These are phyloP conservation scores for Suhomyces panamericanus DNA, from an alignment of 1,139 yeast species.

Conservation along the genomic window DNA sequence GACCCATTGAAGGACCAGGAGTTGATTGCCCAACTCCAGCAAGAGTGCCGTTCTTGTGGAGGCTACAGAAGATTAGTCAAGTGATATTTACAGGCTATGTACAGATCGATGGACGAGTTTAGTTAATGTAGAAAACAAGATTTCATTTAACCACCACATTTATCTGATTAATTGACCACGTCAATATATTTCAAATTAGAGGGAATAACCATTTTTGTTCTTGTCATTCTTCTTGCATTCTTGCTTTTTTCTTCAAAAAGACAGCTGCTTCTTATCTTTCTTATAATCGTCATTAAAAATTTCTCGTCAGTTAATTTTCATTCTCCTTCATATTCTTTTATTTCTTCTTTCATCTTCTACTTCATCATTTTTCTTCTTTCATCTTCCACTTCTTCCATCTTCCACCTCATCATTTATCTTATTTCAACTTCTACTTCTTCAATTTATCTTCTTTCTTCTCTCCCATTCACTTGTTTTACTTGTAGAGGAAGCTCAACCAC, in stretches of 20 bases:
- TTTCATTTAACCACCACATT: too few species aligned
- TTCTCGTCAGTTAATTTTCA: too few species aligned
- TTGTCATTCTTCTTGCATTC: too few species aligned
- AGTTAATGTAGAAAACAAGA: too few species aligned
- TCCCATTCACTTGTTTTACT: constrained; percentile 18
- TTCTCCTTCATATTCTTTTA: too few species aligned
- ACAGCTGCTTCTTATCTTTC: too few species aligned
- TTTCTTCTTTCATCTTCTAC: not conserved
- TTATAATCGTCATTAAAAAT: too few species aligned
- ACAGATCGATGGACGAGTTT: too few species aligned
- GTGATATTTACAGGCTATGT: constrained; percentile 5
- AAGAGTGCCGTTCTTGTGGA: constrained; percentile 47
- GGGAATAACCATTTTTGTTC: too few species aligned
- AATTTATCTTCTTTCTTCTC: not conserved
- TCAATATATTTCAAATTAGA: too few species aligned
- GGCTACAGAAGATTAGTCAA: constrained; percentile 48
- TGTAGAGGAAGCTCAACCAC: constrained; percentile 56
- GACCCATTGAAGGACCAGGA: constrained; percentile 51
- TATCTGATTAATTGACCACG: too few species aligned
- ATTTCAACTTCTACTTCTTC: not conserved
- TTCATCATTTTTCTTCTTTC: not conserved
- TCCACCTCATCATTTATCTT: not conserved
- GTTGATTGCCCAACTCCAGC: constrained; percentile 48
- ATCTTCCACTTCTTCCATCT: not conserved
- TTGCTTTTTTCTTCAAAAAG: too few species aligned